Evolutionary conservation across 23 red algal genomes (phyloP), one percentile per base, ranked within the genome.

Genomic region (Cyanidium caldarium): DNA sequence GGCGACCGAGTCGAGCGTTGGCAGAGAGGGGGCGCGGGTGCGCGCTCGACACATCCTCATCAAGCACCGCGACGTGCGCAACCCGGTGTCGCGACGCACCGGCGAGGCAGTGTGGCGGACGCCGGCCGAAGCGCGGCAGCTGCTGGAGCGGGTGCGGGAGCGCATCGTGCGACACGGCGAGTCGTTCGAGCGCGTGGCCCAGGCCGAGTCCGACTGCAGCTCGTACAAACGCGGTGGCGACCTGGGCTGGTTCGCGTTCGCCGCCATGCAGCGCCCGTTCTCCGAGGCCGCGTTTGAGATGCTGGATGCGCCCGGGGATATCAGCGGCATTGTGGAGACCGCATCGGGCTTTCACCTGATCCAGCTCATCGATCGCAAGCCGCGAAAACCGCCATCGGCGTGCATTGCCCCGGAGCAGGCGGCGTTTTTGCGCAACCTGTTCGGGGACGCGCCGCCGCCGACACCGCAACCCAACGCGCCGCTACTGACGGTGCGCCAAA

Each of bases 321-420:
- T 94, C 40, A 83, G 77, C 36, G 87, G 65, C 37, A 39, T 81
- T 37, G 87, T 94, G 2, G 80, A 94, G 40, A 94, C 87, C 13
- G 42, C 83, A 21, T 76, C 67, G 30, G 87, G 87, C 37, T 36
- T 94, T 13, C 87, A 94, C 46, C 75, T 94, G 3, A 85, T 94
- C 31, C 67, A 74, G 58, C 80, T 61, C n/a, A 10, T 61, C 13
- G 51, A 25, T 28, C 51, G 51, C 51, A 7, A 25, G 10, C 5
- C n/a, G 19, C 13, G 10, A 28, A 28, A 21, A 28, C 41, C 41
- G 13, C 41, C 13, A n/a, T n/a, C n/a, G n/a, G n/a, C n/a, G n/a
- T n/a, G n/a, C n/a, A n/a, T n/a, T n/a, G n/a, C n/a, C n/a, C n/a
- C 41, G n/a, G 41, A 44, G n/a, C 41, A n/a, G 13, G 41, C 13